A percentile compares a stretch with the other conserved stretches of the same genome.
These are phyloP conservation scores for Scleromitrula shiraiana DNA, from an alignment of 2,329 filamentous ascomycete genomes.

Conservation along the genomic window DNA sequence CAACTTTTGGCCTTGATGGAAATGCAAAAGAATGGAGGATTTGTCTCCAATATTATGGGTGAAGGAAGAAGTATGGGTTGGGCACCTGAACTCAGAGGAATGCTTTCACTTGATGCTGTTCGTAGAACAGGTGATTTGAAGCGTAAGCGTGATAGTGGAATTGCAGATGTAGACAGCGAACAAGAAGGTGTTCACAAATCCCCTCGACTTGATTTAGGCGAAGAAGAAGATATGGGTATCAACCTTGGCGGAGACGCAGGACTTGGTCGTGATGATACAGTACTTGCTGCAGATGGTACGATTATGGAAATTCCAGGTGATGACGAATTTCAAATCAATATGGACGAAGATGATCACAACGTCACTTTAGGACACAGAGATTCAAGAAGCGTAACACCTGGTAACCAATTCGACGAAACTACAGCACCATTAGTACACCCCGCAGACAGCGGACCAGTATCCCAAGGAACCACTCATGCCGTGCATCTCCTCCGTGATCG, in stretches of 20 bases:
- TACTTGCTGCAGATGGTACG: slow-evolving; percentile 47
- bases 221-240: slow-evolving; percentile 45
- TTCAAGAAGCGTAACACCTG: slow-evolving; percentile 32
- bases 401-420: slow-evolving; percentile 70
- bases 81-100: slow-evolving; percentile 88
- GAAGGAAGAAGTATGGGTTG: slow-evolving; percentile 71
- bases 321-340: slow-evolving; percentile 35
- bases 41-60: slow-evolving; percentile 79
- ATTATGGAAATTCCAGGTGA: slow-evolving; percentile 57
- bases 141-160: slow-evolving; percentile 84
- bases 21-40: slow-evolving; percentile 84
- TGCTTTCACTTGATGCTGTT: slow-evolving; percentile 80
- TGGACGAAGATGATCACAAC: slow-evolving; percentile 40
- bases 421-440: slow-evolving; percentile 69
- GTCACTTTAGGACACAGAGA: slow-evolving; percentile 35
- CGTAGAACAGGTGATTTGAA: slow-evolving; percentile 74
- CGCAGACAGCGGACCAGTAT: slow-evolving; percentile 77
- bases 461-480: slow-evolving; percentile 86
- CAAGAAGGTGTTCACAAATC: slow-evolving; percentile 54
- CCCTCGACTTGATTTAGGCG: slow-evolving; percentile 56
- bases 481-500: slow-evolving; percentile 88
- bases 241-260: slow-evolving; percentile 41
- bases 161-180: slow-evolving; percentile 67
- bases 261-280: slow-evolving; percentile 37
- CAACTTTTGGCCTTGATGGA: slow-evolving; percentile 81